Evolutionary conservation across 164 flowering plant species (phyloP).

Genomic region (Cinnamomum chago): DNA sequence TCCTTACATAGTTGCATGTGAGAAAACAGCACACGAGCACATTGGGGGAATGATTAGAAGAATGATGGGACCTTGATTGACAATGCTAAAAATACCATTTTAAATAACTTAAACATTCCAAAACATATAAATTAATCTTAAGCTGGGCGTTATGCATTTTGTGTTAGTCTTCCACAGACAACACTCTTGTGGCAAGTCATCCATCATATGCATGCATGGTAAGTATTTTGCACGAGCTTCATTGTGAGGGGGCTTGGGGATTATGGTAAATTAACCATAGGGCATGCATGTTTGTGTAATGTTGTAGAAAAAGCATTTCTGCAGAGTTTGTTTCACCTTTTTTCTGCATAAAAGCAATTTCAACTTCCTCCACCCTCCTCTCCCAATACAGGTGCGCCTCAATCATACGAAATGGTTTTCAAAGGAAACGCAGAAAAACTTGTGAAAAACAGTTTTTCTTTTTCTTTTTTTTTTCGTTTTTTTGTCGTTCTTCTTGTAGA

Average conservation of each 20-base stretch:
- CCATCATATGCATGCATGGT: background rate
- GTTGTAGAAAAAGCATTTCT: background rate
- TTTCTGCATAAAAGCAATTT: too few relatives aligned
- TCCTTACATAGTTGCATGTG: background rate
- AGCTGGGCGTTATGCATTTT: background rate
- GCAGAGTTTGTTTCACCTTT: too few relatives aligned
- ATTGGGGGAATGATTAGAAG: background rate
- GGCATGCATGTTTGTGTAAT: background rate
- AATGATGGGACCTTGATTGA: slow-evolving; percentile 1
- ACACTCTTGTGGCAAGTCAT: background rate
- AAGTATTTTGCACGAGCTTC: background rate
- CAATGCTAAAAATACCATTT: background rate
- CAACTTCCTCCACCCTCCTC: too few relatives aligned
- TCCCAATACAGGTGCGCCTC: too few relatives aligned
- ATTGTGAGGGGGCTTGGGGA: background rate
- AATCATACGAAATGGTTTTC: too few relatives aligned
- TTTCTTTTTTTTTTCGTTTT: too few relatives aligned
- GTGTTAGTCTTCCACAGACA: background rate
- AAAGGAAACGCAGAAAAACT: too few relatives aligned
- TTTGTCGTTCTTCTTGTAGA: too few relatives aligned
- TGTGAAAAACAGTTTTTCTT: too few relatives aligned
- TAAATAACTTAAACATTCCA: background rate
- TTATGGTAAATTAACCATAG: background rate
- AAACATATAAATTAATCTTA: background rate
- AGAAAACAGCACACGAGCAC: slow-evolving; percentile 1